Evolutionary conservation across 2,329 filamentous ascomycete genomes (phyloP).

Genomic region (Chrysoporthe puriensis): DNA sequence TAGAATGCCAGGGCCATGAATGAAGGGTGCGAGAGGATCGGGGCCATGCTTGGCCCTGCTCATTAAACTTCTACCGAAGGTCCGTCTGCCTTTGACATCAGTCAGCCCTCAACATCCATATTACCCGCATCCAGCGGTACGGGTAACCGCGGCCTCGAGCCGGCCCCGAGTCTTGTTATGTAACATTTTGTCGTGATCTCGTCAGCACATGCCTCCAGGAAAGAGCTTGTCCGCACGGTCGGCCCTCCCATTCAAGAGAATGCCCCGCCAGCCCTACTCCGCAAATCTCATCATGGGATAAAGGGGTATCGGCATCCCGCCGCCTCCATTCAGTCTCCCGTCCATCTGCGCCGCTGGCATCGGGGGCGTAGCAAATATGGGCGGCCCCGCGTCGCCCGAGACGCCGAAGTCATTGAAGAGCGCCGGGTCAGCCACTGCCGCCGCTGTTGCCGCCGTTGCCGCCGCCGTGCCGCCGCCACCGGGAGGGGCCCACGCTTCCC

Average conservation of each 20-base stretch:
- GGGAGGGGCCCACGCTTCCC: constrained; percentile 25
- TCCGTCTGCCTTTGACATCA: too few species aligned
- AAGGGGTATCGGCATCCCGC: constrained; percentile 18
- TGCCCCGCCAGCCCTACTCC: constrained; percentile 10
- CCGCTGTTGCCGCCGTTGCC: background rate
- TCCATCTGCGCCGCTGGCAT: constrained; percentile 11
- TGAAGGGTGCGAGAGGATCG: too few species aligned
- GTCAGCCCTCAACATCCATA: too few species aligned
- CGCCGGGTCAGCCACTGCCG: constrained; percentile 23
- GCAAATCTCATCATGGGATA: constrained; percentile 24
- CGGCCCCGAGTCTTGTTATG: too few species aligned
- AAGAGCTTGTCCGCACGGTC: too few species aligned
- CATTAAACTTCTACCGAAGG: too few species aligned
- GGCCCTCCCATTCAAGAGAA: background rate
- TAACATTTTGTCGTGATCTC: too few species aligned
- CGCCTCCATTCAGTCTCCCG: background rate
- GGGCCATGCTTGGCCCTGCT: too few species aligned
- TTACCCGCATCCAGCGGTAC: too few species aligned
- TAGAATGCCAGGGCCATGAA: too few species aligned
- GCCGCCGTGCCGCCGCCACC: background rate
- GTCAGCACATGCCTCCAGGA: too few species aligned
- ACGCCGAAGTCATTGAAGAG: constrained; percentile 25
- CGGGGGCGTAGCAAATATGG: constrained; percentile 19
- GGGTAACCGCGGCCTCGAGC: too few species aligned
- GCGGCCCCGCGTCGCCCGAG: background rate